Evolutionary conservation across 2,329 filamentous ascomycete genomes (phyloP).

Genomic region (Colletotrichum caudatum): DNA sequence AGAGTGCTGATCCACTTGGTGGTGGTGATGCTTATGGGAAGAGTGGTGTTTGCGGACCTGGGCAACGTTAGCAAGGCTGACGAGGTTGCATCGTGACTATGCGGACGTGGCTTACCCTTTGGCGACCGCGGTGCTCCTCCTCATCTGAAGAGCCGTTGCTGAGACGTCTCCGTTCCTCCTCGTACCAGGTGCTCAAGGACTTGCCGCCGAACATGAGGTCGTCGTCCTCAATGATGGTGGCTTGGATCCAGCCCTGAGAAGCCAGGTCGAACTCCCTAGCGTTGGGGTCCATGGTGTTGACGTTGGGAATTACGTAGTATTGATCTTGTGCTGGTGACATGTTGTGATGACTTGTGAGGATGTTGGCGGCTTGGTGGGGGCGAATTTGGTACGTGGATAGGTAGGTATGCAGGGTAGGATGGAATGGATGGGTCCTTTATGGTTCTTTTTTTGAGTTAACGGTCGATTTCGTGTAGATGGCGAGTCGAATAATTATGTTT

Average conservation of each 20-base stretch:
- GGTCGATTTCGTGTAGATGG: conserved; percentile 33
- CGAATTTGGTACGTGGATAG: conserved; percentile 1
- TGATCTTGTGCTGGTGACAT: conserved; percentile 40
- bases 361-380: conserved; percentile 12
- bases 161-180: conserved; percentile 65
- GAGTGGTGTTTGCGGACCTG: conserved; percentile 42
- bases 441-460: conserved; percentile 24
- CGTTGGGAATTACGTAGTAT: conserved; percentile 50
- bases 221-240: conserved; percentile 70
- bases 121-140: conserved; percentile 55
- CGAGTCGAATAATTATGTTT: conserved; percentile 30
- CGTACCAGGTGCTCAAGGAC: conserved; percentile 69
- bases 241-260: conserved; percentile 61
- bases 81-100: neutral
- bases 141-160: conserved; percentile 55
- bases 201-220: conserved; percentile 72
- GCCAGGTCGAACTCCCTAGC: conserved; percentile 51
- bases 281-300: conserved; percentile 50
- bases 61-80: conserved; percentile 16
- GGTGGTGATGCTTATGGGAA: conserved; percentile 39
- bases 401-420: conserved; percentile 18
- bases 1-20: conserved; percentile 34
- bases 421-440: conserved; percentile 34
- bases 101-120: conserved; percentile 48
- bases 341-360: conserved; percentile 23